Percentiles rank a stretch among this genome's conserved stretches.
Conservation (phyloP, 2,329 filamentous ascomycete genomes). For the Calonectria leucothoes region DNA sequence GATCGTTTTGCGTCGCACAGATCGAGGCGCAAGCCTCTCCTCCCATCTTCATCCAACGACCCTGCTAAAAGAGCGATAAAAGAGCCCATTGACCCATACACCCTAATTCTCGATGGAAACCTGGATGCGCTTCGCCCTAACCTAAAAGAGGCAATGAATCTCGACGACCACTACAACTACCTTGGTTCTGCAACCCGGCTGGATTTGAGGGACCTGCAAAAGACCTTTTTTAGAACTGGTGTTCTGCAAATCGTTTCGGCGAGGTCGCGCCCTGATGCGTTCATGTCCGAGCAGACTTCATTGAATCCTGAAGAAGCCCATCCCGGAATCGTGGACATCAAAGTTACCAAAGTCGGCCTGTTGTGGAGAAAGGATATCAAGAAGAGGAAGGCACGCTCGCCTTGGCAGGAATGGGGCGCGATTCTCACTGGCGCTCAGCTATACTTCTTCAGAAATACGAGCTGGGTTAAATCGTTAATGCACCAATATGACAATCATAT, state of each 20-base stretch:
- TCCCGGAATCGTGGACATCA: constrained; percentile 95
- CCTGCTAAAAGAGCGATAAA: constrained; percentile 72
- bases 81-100: constrained; percentile 95
- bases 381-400: constrained; percentile 92
- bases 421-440: constrained; percentile 96
- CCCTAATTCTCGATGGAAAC: constrained; percentile 90
- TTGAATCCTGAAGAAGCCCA: constrained; percentile 88
- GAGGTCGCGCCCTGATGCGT: constrained; percentile 92
- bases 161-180: constrained; percentile 94
- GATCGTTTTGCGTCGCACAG: constrained; percentile 79
- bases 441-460: constrained; percentile 94
- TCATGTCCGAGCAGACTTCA: constrained; percentile 88
- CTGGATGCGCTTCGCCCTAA: constrained; percentile 85
- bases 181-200: constrained; percentile 80
- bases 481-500: constrained; percentile 87
- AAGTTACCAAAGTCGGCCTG: constrained; percentile 94
- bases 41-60: constrained; percentile 69
- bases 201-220: constrained; percentile 85
- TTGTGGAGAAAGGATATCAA: constrained; percentile 95
- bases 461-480: constrained; percentile 92
- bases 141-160: constrained; percentile 89
- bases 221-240: constrained; percentile 90
- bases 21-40: constrained; percentile 75
- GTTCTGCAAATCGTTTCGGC: constrained; percentile 96
- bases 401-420: constrained; percentile 99